Percentiles rank a stretch among this genome's conserved stretches.
These are phyloP conservation scores for Spirogloea muscicola DNA, from an alignment of 139 green algal genomes.

Conservation along the genomic window DNA sequence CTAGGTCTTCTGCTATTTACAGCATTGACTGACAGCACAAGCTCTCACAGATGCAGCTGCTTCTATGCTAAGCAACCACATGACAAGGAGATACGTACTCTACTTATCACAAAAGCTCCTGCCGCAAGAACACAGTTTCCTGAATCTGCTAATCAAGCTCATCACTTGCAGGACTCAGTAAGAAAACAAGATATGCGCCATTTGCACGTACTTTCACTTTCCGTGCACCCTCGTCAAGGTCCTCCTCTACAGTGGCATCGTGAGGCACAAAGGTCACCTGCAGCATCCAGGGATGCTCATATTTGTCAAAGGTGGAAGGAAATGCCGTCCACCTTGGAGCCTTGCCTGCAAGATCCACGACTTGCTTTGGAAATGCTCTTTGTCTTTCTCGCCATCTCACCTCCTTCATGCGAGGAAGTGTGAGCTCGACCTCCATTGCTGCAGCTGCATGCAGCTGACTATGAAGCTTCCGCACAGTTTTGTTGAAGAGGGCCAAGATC, in stretches of 20 bases:
- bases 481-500: conserved; percentile 94
- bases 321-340: background rate
- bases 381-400: too few relatives aligned
- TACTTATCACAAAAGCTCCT: background rate
- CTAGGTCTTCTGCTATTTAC: too few relatives aligned
- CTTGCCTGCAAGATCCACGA: background rate
- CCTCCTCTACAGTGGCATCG: conserved; percentile 65
- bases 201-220: conserved; percentile 25
- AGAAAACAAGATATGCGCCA: background rate
- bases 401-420: conserved; percentile 3
- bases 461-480: conserved; percentile 83
- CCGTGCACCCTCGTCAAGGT: conserved; percentile 76
- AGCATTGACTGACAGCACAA: too few relatives aligned
- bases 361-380: background rate
- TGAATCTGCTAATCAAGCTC: background rate
- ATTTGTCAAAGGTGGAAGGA: background rate
- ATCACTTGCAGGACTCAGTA: background rate
- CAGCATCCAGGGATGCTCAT: background rate
- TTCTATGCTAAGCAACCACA: too few relatives aligned
- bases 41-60: too few relatives aligned
- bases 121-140: background rate
- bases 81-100: background rate
- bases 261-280: conserved; percentile 47
- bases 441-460: conserved; percentile 62
- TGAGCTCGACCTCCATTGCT: conserved; percentile 48